Evolutionary conservation across 805 yeast genomes (phyloP).

Genomic region (Starmerella floris): DNA sequence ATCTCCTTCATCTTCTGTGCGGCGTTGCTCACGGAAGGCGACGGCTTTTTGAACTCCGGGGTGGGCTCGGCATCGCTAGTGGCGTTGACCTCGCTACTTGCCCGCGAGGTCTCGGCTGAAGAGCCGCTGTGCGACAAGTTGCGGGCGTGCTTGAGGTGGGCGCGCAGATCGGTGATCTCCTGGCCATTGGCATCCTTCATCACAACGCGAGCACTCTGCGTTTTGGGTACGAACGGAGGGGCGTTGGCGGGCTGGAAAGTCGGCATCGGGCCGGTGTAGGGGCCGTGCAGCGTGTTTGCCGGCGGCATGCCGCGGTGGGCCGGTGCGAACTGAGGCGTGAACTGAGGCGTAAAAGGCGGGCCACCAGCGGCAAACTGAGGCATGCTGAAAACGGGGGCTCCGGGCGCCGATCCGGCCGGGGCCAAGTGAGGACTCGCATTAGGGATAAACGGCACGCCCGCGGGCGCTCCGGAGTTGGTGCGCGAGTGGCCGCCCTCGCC

Average conservation of each 20-base stretch:
- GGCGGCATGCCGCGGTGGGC: too few species aligned
- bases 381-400: too few species aligned
- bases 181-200: slow-evolving; percentile 14
- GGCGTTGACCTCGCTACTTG: not conserved
- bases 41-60: slow-evolving; percentile 9
- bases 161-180: slow-evolving; percentile 6
- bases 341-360: too few species aligned
- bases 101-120: not conserved
- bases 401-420: too few species aligned
- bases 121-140: not conserved
- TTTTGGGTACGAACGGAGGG: not conserved
- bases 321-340: too few species aligned
- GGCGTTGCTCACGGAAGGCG: slow-evolving; percentile 7
- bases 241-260: slow-evolving; percentile 1
- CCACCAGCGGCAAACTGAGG: too few species aligned
- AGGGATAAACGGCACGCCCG: too few species aligned
- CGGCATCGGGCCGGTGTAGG: not conserved
- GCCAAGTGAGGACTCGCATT: too few species aligned
- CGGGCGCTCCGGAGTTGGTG: too few species aligned
- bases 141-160: not conserved
- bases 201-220: slow-evolving; percentile 1
- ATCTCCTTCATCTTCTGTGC: slow-evolving; percentile 11
- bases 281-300: too few species aligned
- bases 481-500: not conserved
- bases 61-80: not conserved